Evolutionary conservation across 768 basidiomycete genomes (phyloP).

Genomic region (Lanmaoa rubissima): DNA sequence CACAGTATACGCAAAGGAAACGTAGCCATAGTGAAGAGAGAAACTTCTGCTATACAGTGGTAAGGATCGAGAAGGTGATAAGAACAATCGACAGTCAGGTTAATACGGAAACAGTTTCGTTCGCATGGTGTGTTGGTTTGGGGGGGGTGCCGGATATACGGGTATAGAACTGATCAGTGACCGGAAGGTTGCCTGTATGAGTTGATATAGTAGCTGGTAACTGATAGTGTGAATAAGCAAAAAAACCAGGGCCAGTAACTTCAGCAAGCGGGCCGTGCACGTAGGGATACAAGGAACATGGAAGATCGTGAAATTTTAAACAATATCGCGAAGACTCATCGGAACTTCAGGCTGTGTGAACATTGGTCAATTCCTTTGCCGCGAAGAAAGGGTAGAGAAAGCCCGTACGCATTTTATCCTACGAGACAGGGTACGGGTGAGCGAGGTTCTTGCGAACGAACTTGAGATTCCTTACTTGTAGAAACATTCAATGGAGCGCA

Average conservation of each 20-base stretch:
- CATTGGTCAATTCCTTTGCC: slow-evolving; percentile 21
- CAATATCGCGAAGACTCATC: slow-evolving; percentile 84
- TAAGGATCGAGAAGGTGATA: slow-evolving; percentile 41
- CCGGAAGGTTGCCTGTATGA: slow-evolving; percentile 39
- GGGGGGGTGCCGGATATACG: slow-evolving; percentile 52
- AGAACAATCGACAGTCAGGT: slow-evolving; percentile 31
- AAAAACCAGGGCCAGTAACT: slow-evolving; percentile 30
- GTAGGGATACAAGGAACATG: slow-evolving; percentile 80
- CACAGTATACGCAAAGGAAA: slow-evolving; percentile 27
- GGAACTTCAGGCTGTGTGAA: slow-evolving; percentile 80
- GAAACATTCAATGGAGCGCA: slow-evolving; percentile 97
- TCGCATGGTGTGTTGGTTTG: slow-evolving; percentile 29
- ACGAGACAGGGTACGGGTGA: slow-evolving; percentile 10
- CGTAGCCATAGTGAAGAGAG: slow-evolving; percentile 13
- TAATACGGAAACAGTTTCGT: slow-evolving; percentile 65
- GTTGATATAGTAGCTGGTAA: slow-evolving; percentile 51
- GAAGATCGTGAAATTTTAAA: slow-evolving; percentile 54
- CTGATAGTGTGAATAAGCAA: slow-evolving; percentile 36
- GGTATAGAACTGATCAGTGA: slow-evolving; percentile 59
- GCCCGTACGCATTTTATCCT: slow-evolving; percentile 87
- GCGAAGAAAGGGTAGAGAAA: background rate
- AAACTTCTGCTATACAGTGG: slow-evolving; percentile 68
- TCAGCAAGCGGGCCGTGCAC: slow-evolving; percentile 45
- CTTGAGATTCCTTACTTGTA: slow-evolving; percentile 66
- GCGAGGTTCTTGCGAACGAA: background rate